phyloP scores from a whole-genome alignment of 2,329 filamentous ascomycete genomes.

The Botryotinia convoluta region DNA sequence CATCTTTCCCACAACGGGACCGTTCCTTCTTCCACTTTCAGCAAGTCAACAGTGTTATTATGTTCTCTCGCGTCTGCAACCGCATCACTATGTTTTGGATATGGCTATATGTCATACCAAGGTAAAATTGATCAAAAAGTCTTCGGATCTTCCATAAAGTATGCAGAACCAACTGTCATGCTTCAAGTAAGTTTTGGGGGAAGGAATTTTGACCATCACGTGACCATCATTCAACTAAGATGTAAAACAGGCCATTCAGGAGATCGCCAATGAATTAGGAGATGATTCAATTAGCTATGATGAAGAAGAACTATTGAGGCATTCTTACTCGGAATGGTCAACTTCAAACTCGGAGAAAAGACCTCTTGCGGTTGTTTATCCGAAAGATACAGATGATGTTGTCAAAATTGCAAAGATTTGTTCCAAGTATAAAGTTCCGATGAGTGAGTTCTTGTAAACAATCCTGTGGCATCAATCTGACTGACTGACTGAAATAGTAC shows the following conservation, averaged over 20 bases:
- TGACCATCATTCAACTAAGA: neutral
- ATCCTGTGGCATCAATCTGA: neutral
- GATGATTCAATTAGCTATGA: constrained; percentile 15
- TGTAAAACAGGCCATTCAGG: constrained; percentile 10
- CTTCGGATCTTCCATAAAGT: constrained; percentile 12
- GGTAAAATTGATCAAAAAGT: neutral
- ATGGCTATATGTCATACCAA: constrained; percentile 1
- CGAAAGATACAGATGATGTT: constrained; percentile 59
- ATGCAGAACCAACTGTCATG: constrained; percentile 18
- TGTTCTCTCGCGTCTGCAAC: constrained; percentile 17
- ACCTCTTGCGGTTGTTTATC: constrained; percentile 62
- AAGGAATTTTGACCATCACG: neutral
- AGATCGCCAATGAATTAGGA: constrained; percentile 9
- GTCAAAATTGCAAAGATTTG: constrained; percentile 65
- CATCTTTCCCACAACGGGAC: neutral
- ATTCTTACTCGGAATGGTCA: constrained; percentile 65
- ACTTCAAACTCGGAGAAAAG: constrained; percentile 54
- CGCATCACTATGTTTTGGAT: constrained; percentile 6
- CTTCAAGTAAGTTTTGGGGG: constrained; percentile 9
- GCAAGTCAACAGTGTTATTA: constrained; percentile 11
- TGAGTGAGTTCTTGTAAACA: constrained; percentile 52
- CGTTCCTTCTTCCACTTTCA: constrained; percentile 3
- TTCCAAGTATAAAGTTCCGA: constrained; percentile 72
- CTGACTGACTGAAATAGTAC: neutral
- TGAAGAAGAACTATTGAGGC: constrained; percentile 55